Percentiles rank a stretch among this genome's conserved stretches.
Conservation (phyloP, 768 basidiomycete species). For the Tylopilus felleus region DNA sequence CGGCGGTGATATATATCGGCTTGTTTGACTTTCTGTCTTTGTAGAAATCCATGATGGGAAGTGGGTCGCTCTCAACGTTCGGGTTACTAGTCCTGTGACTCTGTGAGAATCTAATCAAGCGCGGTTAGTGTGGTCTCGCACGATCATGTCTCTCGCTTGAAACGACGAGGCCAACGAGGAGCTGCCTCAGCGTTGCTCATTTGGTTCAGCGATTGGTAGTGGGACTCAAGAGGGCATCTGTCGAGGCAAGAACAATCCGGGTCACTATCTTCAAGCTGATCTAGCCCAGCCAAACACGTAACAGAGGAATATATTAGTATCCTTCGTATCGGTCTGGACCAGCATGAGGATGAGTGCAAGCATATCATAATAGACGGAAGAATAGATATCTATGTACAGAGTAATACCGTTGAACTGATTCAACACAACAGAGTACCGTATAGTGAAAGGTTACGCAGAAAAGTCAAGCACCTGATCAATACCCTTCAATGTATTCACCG, state of each 20-base stretch:
- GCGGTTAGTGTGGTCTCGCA: no score
- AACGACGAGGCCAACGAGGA: not conserved
- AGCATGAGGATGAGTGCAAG: not conserved
- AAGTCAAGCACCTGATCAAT: conserved; percentile 17
- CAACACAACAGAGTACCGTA: conserved; percentile 24
- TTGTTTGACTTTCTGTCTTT: conserved; percentile 22
- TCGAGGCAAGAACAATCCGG: no score
- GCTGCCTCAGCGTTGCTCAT: no score
- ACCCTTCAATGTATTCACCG: conserved; percentile 12
- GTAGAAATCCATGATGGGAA: conserved; percentile 20
- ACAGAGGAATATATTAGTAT: not conserved
- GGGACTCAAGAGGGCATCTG: no score
- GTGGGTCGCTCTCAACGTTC: not conserved
- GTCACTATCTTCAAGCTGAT: no score
- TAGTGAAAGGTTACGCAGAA: conserved; percentile 14
- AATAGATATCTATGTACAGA: conserved; percentile 35
- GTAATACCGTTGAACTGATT: conserved; percentile 17
- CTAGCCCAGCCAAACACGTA: no score
- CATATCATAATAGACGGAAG: conserved; percentile 21
- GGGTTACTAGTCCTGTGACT: not conserved
- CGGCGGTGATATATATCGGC: conserved; percentile 12
- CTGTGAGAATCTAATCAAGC: not conserved
- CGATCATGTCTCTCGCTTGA: not conserved
- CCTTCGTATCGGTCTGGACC: not conserved
- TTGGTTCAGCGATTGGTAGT: no score